Base-by-base conservation (phyloP, 108 stramenopile species). In the Mediolabrus comicus region DNA sequence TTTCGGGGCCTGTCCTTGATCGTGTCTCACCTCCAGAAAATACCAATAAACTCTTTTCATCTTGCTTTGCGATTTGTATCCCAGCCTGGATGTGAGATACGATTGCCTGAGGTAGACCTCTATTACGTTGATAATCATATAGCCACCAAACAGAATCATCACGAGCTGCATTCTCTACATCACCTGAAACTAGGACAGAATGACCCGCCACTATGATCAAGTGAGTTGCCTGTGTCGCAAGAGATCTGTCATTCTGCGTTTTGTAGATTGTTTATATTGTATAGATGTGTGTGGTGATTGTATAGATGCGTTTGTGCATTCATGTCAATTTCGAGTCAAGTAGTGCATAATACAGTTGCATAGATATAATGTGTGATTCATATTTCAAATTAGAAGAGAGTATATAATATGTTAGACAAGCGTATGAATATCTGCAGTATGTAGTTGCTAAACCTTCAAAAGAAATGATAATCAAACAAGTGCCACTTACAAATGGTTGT, bases 11-110 rank as follows among this genome's bases (percentile, higher is more conserved):
- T 24, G 91, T 95, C 29, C 73, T 67, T 7, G 82, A 81, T 65
- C 98, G 43, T 25, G 98, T 99, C 70, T 97, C 88, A 0, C 98
- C 98, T 14, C 98, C 98, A 65, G 81, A 82, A 79, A 99, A 98
- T 0, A 99, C 72, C 22, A 99, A 69, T 39, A 99, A 78, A 14
- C 94, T 69, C 0, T 75, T 41, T 39, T 90, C 83, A 80, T 98
- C 96, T 9, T 74, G 30, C 7, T 69, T 49, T 9, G 96, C 90
- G 38, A 86, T 72, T 56, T 77, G 65, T 29, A 98, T 87, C 7
- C 97, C 98, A 0, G 84, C 84, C 56, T 71, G 65, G 46, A 98
- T 98, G 71, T 99, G 98, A 6, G 73, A 88, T 22, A 91, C 81
- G 24, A 98, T 89, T 0, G 94, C 93, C 29, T 84, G 78, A 7